phyloP scores from a whole-genome alignment of 2,329 filamentous ascomycete species.

The Pseudogymnoascus sp. region DNA sequence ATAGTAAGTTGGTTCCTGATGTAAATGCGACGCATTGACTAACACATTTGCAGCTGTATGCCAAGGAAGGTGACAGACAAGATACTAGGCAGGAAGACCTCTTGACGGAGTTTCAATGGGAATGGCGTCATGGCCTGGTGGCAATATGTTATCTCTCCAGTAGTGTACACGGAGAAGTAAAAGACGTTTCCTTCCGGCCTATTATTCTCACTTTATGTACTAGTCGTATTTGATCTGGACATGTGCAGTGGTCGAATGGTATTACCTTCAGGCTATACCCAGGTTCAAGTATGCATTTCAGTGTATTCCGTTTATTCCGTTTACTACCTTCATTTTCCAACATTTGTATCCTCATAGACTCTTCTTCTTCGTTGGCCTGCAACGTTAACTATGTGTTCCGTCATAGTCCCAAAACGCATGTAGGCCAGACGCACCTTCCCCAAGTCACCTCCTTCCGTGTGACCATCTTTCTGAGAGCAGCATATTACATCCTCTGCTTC shows the following conservation, averaged over 20 bases:
- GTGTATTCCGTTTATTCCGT: background rate
- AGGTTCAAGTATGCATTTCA: background rate
- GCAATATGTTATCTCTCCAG: background rate
- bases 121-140: background rate
- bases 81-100: constrained; percentile 37
- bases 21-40: constrained; percentile 10
- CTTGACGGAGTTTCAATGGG: background rate
- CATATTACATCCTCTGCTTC: background rate
- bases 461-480: background rate
- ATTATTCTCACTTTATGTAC: background rate
- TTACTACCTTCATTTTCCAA: background rate
- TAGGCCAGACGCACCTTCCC: background rate
- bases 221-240: background rate
- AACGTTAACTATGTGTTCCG: background rate
- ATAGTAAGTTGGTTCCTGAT: constrained; percentile 49
- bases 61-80: constrained; percentile 57
- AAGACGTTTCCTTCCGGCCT: background rate
- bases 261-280: too few species aligned
- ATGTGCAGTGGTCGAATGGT: background rate
- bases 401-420: background rate
- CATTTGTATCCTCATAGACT: background rate
- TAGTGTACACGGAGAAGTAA: constrained; percentile 7
- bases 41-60: constrained; percentile 47
- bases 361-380: background rate
- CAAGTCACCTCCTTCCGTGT: background rate